These are phyloP conservation scores for Scortechinia acanthostroma DNA, from an alignment of 2,329 filamentous ascomycete species.

Conservation along the genomic window DNA sequence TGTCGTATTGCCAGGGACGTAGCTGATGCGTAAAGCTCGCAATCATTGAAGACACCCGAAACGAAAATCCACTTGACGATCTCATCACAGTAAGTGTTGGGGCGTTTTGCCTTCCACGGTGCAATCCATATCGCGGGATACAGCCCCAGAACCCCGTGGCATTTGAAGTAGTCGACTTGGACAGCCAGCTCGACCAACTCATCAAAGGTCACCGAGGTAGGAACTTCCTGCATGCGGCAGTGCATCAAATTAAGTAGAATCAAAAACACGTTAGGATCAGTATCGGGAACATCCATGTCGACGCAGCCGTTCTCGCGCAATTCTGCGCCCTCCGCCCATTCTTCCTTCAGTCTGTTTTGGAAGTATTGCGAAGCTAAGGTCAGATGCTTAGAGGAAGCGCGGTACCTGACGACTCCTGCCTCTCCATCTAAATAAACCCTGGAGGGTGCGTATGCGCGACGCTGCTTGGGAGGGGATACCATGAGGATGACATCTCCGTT, in stretches of 20 bases:
- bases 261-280: neutral
- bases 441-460: neutral
- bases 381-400: neutral
- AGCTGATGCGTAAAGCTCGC: neutral
- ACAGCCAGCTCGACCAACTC: neutral
- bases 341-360: neutral
- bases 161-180: neutral
- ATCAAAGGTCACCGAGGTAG: neutral
- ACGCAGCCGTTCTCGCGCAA: neutral
- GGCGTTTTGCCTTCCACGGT: neutral
- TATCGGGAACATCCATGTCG: neutral
- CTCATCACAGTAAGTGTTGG: neutral
- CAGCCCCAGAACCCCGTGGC: neutral
- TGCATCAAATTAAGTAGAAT: neutral
- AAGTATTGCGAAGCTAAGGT: neutral
- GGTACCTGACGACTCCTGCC: neutral
- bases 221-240: neutral
- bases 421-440: no score
- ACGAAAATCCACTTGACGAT: neutral
- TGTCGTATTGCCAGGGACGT: no score
- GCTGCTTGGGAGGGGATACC: neutral
- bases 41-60: neutral
- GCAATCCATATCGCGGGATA: neutral
- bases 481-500: neutral
- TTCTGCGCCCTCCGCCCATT: neutral